Evolutionary conservation across 352 stramenopile genomes (phyloP), one percentile per base, ranked within the genome.

Genomic region (Phytophthora parvispora): DNA sequence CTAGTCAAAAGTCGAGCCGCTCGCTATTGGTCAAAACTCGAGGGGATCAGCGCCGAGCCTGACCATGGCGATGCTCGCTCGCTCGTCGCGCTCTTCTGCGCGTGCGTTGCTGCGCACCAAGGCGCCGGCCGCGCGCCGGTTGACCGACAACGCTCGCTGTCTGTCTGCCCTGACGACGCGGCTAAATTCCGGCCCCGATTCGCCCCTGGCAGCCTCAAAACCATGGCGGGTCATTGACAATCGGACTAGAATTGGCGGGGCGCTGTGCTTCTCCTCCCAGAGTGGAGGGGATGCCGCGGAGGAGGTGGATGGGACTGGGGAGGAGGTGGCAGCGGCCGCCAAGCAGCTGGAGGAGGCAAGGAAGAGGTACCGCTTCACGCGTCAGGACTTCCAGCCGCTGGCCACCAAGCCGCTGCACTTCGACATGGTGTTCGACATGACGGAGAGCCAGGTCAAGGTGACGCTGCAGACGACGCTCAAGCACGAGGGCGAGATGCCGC

Each of bases 351-450:
- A 67, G 31, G 63, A 65, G 38, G 36, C 31, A 28, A 69, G 28
- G 47, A 93, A 90, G 75, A 92, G 80, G 52, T 94, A 92, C 58
- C 86, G 86, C 64, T 94, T 91, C 63, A 90, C 82, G 38, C 83
- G 84, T 49, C 52, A 78, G 15, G 80, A 94, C 63, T 94, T 94
- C 56, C 64, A 80, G 59, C 80, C 86, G 28, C 73, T 94, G 50
- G 52, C 61, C 8, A 93, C 85, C 27, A 87, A 84, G 71, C 86
- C 86, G 16, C 68, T 94, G 48, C 86, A 94, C 74, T 91, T 91
- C 34, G 83, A 94, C 72, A 91, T 93, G 84, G 78, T 92, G 1
- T 94, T 94, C 42, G 86, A 93, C 57, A 79, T 94, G n/a, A 82
- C 79, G 5, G 79, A 92, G 62, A 62, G 55, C 29, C 75, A 84